Percentiles rank a stretch among this genome's conserved stretches.
Conservation (phyloP, 2,329 filamentous ascomycete genomes). For the Monilinia aucupariae region DNA sequence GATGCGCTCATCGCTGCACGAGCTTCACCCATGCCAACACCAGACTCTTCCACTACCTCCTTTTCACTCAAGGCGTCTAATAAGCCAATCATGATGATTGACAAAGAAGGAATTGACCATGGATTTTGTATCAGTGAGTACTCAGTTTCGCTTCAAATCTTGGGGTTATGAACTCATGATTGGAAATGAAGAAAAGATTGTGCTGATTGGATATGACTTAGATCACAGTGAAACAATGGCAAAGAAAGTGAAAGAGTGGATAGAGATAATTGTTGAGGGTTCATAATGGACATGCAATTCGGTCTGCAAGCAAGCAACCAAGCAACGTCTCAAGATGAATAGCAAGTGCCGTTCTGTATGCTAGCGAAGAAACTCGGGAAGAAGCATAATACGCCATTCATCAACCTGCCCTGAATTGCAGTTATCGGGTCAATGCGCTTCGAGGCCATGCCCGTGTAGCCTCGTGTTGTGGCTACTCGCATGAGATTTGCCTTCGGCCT, state of each 20-base stretch:
- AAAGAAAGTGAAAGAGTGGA: slow-evolving; percentile 42
- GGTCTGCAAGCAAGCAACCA: neutral
- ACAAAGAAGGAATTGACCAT: slow-evolving; percentile 52
- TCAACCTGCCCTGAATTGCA: neutral
- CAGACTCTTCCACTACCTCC: slow-evolving; percentile 35
- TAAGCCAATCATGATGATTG: slow-evolving; percentile 37
- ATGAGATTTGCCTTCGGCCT: neutral
- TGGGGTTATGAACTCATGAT: neutral
- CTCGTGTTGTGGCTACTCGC: neutral
- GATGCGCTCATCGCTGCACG: slow-evolving; percentile 50
- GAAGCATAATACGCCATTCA: neutral
- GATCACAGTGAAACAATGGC: slow-evolving; percentile 47
- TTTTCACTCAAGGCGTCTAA: neutral
- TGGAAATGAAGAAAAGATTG: neutral
- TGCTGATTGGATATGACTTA: slow-evolving; percentile 22
- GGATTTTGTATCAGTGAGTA: slow-evolving; percentile 54
- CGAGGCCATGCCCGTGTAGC: neutral
- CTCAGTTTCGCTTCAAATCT: neutral
- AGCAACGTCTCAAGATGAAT: neutral
- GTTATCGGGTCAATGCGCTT: neutral
- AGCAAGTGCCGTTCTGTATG: too few species aligned
- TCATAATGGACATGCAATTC: neutral
- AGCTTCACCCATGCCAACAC: slow-evolving; percentile 30
- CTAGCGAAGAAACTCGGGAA: neutral
- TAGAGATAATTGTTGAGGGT: slow-evolving; percentile 26